Conservation (phyloP, 2,329 filamentous ascomycete species). For the Malbranchea zuffiana region DNA sequence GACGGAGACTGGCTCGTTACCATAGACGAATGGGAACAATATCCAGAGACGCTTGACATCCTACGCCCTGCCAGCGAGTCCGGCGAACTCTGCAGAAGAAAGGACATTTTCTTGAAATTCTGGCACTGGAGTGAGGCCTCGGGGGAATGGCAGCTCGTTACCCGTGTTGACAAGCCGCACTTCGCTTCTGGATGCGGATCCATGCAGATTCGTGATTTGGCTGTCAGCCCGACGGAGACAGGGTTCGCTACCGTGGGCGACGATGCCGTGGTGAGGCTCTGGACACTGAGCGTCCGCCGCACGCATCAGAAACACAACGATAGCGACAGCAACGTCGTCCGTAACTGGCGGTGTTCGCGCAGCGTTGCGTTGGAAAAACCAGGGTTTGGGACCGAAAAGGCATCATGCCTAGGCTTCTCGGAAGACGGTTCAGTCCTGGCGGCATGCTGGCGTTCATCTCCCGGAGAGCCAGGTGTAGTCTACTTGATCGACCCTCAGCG, state of each 20-base stretch:
- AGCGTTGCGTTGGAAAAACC: conserved; percentile 38
- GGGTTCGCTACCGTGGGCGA: conserved; percentile 78
- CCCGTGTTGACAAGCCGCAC: conserved; percentile 77
- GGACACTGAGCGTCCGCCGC: conserved; percentile 63
- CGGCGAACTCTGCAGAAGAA: conserved; percentile 21
- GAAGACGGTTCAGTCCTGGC: conserved; percentile 78
- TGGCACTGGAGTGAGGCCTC: conserved; percentile 57
- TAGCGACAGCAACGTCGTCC: conserved; percentile 46
- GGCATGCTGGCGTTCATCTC: conserved; percentile 37
- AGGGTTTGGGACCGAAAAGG: conserved; percentile 27
- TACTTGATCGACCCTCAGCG: conserved; percentile 65
- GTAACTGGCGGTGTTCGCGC: conserved; percentile 64
- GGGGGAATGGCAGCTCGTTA: conserved; percentile 60
- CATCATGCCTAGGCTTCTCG: conserved; percentile 57
- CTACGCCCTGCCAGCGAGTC: conserved; percentile 31
- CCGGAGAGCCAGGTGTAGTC: conserved; percentile 49
- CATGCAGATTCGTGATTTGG: conserved; percentile 58
- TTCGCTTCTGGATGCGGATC: conserved; percentile 41
- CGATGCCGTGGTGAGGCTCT: conserved; percentile 67
- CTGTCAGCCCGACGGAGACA: conserved; percentile 54
- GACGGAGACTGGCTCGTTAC: conserved; percentile 87
- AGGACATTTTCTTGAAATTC: conserved; percentile 78
- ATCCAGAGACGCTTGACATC: conserved; percentile 54
- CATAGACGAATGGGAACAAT: conserved; percentile 80
- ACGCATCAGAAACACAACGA: conserved; percentile 45